Conservation (phyloP, 345 rosid genomes). For the Punica granatum region DNA sequence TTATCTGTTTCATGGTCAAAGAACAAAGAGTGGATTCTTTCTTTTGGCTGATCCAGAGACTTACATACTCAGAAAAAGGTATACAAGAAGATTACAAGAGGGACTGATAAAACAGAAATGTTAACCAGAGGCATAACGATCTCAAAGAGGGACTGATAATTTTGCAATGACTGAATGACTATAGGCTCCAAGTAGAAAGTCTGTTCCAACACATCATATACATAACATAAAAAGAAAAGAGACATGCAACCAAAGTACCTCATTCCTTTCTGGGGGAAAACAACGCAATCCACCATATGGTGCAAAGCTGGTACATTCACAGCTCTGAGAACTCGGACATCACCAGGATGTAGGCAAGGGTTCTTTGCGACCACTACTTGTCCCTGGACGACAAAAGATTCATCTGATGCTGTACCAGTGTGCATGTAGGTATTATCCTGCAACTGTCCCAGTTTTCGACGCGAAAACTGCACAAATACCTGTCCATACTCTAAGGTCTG, state of each 20-base stretch:
- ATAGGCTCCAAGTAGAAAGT: too few species aligned
- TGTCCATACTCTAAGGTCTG: constrained; percentile 63
- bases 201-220: too few species aligned
- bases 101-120: too few species aligned
- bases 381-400: constrained; percentile 21
- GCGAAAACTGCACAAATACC: constrained; percentile 55
- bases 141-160: too few species aligned
- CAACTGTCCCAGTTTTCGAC: constrained; percentile 1
- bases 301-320: constrained; percentile 38
- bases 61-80: too few species aligned
- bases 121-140: too few species aligned
- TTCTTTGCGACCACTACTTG: constrained; percentile 48
- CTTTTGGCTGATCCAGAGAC: too few species aligned
- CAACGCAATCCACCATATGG: constrained; percentile 70
- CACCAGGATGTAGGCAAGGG: constrained; percentile 72
- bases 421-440: not conserved
- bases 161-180: too few species aligned
- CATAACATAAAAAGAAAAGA: too few species aligned
- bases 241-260: constrained; percentile 23
- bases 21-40: too few species aligned
- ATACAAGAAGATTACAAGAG: too few species aligned
- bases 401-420: constrained; percentile 1
- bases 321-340: constrained; percentile 49
- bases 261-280: constrained; percentile 61
- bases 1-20: too few species aligned